Percentiles rank a stretch among this genome's conserved stretches.
Evolutionary conservation across 2,329 filamentous ascomycete genomes (phyloP).

Genomic region (Apiospora hydei): DNA sequence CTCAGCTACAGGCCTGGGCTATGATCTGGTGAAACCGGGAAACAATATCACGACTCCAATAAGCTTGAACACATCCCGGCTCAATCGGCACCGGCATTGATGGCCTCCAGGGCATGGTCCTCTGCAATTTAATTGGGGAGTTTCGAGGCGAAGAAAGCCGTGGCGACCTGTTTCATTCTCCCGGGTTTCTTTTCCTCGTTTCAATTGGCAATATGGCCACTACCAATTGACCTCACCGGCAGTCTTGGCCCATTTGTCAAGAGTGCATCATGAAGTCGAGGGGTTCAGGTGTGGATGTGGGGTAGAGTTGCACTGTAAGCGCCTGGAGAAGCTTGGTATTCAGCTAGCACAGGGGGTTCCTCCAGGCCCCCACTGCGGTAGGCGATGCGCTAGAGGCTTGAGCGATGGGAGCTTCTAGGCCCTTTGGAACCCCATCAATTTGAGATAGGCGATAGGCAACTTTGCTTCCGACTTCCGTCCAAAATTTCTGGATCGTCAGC

Average conservation of each 20-base stretch:
- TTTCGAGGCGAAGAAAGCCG: not conserved
- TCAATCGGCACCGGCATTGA: constrained; percentile 17
- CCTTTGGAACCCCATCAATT: not conserved
- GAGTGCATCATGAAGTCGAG: not conserved
- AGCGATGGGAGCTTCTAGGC: not conserved
- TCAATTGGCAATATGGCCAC: not conserved
- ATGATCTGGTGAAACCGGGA: constrained; percentile 20
- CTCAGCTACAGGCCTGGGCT: constrained; percentile 6
- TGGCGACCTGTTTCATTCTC: not conserved
- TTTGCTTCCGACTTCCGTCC: constrained; percentile 20
- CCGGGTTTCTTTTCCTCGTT: not conserved
- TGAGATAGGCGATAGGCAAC: constrained; percentile 19
- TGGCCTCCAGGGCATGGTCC: not conserved
- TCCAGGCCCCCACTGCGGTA: not conserved
- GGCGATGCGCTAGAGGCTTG: not conserved
- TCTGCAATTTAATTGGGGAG: constrained; percentile 1
- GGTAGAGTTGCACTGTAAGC: not conserved
- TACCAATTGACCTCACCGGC: not conserved
- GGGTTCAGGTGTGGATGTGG: not conserved
- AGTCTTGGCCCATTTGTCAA: not conserved
- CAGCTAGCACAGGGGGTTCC: not conserved
- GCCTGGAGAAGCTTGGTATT: constrained; percentile 14
- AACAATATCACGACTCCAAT: constrained; percentile 9
- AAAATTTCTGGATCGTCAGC: constrained; percentile 13
- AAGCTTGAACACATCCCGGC: not conserved